These are phyloP conservation scores for Knufia fluminis DNA, from an alignment of 2,329 filamentous ascomycete genomes.

Conservation along the genomic window DNA sequence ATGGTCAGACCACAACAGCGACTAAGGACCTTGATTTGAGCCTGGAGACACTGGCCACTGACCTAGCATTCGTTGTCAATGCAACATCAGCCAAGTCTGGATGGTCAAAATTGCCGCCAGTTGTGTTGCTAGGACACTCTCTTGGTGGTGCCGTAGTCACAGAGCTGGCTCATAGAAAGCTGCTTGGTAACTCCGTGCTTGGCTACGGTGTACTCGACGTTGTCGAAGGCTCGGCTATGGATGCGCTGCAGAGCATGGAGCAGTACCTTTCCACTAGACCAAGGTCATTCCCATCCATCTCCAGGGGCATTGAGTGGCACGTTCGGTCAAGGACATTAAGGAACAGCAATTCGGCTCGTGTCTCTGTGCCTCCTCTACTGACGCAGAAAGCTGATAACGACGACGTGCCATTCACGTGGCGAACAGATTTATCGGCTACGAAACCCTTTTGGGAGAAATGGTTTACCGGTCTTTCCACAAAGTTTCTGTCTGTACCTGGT, in stretches of 20 bases:
- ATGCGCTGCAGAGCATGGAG: slow-evolving; percentile 89
- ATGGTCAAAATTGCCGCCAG: slow-evolving; percentile 64
- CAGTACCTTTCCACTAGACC: slow-evolving; percentile 79
- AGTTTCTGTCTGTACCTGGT: slow-evolving; percentile 62
- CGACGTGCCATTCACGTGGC: slow-evolving; percentile 62
- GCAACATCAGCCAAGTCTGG: slow-evolving; percentile 58
- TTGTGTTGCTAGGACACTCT: slow-evolving; percentile 82
- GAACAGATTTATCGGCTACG: slow-evolving; percentile 72
- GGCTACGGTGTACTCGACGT: slow-evolving; percentile 90
- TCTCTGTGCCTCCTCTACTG: slow-evolving; percentile 76
- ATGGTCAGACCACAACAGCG: slow-evolving; percentile 55
- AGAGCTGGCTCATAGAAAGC: slow-evolving; percentile 61
- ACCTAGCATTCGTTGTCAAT: slow-evolving; percentile 61
- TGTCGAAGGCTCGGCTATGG: slow-evolving; percentile 91
- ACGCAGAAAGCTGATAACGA: slow-evolving; percentile 29
- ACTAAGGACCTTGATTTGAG: slow-evolving; percentile 53
- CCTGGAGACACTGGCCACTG: slow-evolving; percentile 61
- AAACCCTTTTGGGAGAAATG: slow-evolving; percentile 90
- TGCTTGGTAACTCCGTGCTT: slow-evolving; percentile 59
- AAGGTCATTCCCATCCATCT: slow-evolving; percentile 62
- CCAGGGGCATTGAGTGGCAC: slow-evolving; percentile 88
- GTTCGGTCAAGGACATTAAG: slow-evolving; percentile 78
- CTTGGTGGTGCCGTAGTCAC: slow-evolving; percentile 87
- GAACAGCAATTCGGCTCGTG: slow-evolving; percentile 71
- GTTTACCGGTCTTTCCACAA: slow-evolving; percentile 79